Conservation (phyloP, 1,284 basidiomycete species). For the Mixia osmundae region DNA sequence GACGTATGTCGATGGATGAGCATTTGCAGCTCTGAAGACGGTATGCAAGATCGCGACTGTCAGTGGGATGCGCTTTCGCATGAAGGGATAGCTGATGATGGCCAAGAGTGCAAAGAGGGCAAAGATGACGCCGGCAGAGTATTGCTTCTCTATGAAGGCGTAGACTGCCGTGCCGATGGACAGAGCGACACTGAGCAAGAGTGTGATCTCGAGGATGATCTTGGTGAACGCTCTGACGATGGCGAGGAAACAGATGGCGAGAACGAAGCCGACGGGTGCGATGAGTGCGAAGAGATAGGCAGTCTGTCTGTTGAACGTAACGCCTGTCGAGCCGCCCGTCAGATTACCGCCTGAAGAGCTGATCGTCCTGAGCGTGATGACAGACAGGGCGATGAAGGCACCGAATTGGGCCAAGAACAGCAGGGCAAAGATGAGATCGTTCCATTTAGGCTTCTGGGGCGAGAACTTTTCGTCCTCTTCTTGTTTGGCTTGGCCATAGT, state of each 20-base stretch:
- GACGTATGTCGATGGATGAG: slow-evolving; percentile 55
- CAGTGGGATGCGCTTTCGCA: neutral
- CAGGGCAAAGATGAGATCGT: slow-evolving; percentile 19
- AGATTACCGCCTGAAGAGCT: slow-evolving; percentile 1
- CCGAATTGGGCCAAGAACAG: slow-evolving; percentile 22
- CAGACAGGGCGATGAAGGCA: slow-evolving; percentile 22
- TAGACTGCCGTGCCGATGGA: slow-evolving; percentile 35
- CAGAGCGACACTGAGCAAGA: slow-evolving; percentile 7
- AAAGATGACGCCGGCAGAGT: slow-evolving; percentile 51
- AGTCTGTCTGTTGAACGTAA: slow-evolving; percentile 5
- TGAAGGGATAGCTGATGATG: slow-evolving; percentile 3
- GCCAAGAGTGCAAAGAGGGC: slow-evolving; percentile 28
- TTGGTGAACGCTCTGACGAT: slow-evolving; percentile 51
- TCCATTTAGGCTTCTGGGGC: slow-evolving; percentile 13
- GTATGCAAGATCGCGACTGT: neutral
- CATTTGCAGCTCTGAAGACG: slow-evolving; percentile 53
- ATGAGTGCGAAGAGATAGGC: slow-evolving; percentile 12
- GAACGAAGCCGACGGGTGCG: slow-evolving; percentile 9
- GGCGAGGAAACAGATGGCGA: slow-evolving; percentile 26
- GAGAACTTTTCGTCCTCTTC: too few species aligned
- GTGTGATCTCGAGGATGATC: slow-evolving; percentile 10
- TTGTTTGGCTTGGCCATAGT: too few species aligned
- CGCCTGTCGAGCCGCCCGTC: slow-evolving; percentile 7
- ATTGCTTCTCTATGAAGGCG: slow-evolving; percentile 53
- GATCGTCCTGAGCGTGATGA: slow-evolving; percentile 20